Percentiles rank a stretch among this genome's conserved stretches.
phyloP scores from a whole-genome alignment of 176 grass and related monocot species.

The Carex cristatella region DNA sequence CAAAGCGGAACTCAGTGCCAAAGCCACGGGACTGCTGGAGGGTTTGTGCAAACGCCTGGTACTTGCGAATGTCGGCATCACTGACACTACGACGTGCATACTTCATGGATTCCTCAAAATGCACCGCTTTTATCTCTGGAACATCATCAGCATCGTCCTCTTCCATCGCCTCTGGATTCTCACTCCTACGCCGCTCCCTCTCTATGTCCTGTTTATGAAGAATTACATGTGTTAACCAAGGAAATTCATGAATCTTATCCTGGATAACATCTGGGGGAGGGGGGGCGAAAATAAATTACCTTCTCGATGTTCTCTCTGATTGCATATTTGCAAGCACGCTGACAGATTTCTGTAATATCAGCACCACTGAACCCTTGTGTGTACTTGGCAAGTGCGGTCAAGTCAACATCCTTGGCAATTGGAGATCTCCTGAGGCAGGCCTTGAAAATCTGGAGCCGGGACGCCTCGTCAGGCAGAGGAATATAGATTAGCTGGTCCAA shows the following conservation, averaged over 20 bases:
- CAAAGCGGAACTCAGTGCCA: conserved; percentile 74
- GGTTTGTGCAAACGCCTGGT: conserved; percentile 81
- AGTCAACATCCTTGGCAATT: conserved; percentile 67
- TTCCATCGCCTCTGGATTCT: conserved; percentile 82
- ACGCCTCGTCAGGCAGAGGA: conserved; percentile 63
- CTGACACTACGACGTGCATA: conserved; percentile 74
- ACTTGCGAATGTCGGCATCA: conserved; percentile 77
- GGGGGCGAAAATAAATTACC: conserved; percentile 18
- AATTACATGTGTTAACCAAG: not conserved
- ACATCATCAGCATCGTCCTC: conserved; percentile 59
- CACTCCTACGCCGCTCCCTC: conserved; percentile 51
- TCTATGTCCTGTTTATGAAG: conserved; percentile 54
- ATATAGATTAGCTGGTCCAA: conserved; percentile 80
- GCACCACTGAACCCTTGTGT: conserved; percentile 86
- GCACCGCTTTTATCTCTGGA: conserved; percentile 62
- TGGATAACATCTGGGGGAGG: not conserved
- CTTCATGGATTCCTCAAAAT: conserved; percentile 92
- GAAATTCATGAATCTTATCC: not conserved
- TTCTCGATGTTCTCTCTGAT: conserved; percentile 88
- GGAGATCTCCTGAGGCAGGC: conserved; percentile 79
- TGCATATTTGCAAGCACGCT: conserved; percentile 80
- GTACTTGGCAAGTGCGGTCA: conserved; percentile 62
- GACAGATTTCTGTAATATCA: conserved; percentile 84
- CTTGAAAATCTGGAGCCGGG: conserved; percentile 69
- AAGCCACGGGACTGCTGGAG: conserved; percentile 76